Conservation (phyloP, 768 basidiomycete species). For the Boletus subcaerulescens region DNA sequence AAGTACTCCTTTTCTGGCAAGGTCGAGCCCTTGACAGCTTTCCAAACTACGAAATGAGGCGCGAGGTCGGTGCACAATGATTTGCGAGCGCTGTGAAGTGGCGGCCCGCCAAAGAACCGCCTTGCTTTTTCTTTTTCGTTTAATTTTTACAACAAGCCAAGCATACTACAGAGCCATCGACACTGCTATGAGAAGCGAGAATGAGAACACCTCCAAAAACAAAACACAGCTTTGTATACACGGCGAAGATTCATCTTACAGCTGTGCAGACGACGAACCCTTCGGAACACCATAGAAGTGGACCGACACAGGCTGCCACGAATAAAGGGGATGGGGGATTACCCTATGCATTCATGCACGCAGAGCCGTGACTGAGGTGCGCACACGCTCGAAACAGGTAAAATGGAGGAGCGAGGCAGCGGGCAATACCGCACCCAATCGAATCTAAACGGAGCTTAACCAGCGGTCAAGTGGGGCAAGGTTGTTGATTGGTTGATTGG, state of each 20-base stretch:
- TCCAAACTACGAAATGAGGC: constrained; percentile 12
- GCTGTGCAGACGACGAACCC: constrained; percentile 19
- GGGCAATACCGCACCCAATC: constrained; percentile 14
- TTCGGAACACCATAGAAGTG: constrained; percentile 8
- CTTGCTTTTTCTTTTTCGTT: neutral
- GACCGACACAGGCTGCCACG: constrained; percentile 1
- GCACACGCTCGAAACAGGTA: constrained; percentile 14
- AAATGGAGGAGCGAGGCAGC: constrained; percentile 21
- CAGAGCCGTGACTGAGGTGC: constrained; percentile 6
- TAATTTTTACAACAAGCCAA: neutral
- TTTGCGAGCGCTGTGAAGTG: constrained; percentile 1
- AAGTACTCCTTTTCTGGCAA: constrained; percentile 19
- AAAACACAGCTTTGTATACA: constrained; percentile 10
- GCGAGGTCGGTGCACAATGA: neutral
- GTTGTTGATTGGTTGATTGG: constrained; percentile 7
- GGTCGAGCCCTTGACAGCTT: constrained; percentile 21
- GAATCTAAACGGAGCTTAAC: constrained; percentile 27
- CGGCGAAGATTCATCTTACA: constrained; percentile 23
- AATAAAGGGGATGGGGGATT: constrained; percentile 5
- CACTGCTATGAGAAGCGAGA: constrained; percentile 1
- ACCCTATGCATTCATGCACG: constrained; percentile 11
- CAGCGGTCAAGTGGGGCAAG: constrained; percentile 10
- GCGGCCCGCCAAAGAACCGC: neutral
- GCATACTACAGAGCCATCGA: neutral
- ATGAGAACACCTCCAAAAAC: constrained; percentile 6